Evolutionary conservation across 306 rosid species (phyloP).

Genomic region (Acacia acuminata): DNA sequence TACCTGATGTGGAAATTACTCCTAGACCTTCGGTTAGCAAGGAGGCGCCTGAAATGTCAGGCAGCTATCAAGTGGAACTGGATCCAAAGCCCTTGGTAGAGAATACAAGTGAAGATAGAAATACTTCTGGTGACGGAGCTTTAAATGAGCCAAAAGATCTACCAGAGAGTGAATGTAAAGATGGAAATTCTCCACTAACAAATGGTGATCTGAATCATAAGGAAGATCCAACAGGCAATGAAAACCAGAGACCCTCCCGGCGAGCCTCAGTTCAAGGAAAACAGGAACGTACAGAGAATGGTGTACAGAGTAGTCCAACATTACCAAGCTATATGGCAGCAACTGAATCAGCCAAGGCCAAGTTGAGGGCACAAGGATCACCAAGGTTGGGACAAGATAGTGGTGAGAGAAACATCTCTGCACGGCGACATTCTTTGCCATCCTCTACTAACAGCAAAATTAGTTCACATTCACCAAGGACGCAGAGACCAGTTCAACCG

Average conservation of each 20-base stretch:
- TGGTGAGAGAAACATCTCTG: conserved; percentile 54
- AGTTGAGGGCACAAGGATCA: conserved; percentile 94
- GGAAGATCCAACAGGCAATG: conserved; percentile 65
- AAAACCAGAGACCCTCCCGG: conserved; percentile 69
- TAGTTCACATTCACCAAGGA: conserved; percentile 90
- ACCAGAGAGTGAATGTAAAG: conserved; percentile 48
- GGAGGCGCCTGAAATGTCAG: conserved; percentile 50
- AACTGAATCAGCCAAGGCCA: conserved; percentile 97
- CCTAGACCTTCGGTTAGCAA: conserved; percentile 46
- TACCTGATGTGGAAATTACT: conserved; percentile 55
- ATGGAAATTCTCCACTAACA: conserved; percentile 48
- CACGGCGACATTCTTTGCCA: conserved; percentile 88
- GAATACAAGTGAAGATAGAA: conserved; percentile 50
- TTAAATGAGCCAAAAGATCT: conserved; percentile 46
- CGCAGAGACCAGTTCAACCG: conserved; percentile 72
- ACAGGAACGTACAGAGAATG: conserved; percentile 82
- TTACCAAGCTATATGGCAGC: conserved; percentile 98
- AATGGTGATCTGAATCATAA: conserved; percentile 64
- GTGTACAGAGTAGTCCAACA: conserved; percentile 67
- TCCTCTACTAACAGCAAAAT: conserved; percentile 72
- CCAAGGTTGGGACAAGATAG: conserved; percentile 76
- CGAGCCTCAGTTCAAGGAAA: conserved; percentile 63
- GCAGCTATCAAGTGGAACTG: conserved; percentile 44
- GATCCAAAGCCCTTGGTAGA: conserved; percentile 59
- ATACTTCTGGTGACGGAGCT: conserved; percentile 45